Conservation (phyloP, 345 rosid species). For the Streptanthus diversifolius region DNA sequence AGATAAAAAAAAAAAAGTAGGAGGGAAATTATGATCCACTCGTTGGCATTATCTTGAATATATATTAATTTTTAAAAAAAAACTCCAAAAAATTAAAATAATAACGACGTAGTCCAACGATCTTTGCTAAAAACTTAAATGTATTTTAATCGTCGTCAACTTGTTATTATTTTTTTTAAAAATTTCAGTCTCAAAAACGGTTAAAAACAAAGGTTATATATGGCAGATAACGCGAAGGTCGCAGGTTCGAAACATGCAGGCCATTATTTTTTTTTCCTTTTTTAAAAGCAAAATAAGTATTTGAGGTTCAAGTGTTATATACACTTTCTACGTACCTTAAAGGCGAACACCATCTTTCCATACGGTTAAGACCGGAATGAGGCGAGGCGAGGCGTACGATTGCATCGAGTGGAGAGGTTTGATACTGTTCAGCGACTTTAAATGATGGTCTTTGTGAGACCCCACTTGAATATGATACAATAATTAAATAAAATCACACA, state of each 20-base stretch:
- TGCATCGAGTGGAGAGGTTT: too few relatives aligned
- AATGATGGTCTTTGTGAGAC: background rate
- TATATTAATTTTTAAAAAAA: background rate
- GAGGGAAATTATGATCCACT: constrained; percentile 21
- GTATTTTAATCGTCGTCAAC: background rate
- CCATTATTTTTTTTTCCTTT: background rate
- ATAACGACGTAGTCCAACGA: constrained; percentile 9
- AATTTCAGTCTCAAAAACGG: background rate
- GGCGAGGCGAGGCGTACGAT: too few relatives aligned
- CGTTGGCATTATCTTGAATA: constrained; percentile 13
- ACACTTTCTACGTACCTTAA: background rate
- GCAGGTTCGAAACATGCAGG: constrained; percentile 69
- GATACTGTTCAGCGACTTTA: background rate
- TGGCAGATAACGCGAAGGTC: constrained; percentile 77
- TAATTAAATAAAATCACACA: background rate
- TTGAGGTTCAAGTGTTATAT: background rate
- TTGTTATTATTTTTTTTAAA: background rate
- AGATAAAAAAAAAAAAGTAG: constrained; percentile 7
- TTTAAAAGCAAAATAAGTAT: background rate
- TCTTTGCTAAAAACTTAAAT: background rate
- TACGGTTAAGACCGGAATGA: too few relatives aligned
- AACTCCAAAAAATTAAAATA: background rate
- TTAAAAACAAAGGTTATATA: background rate
- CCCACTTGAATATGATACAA: background rate
- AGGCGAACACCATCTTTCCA: background rate